Base-by-base conservation (phyloP, 352 stramenopile genomes). In the Globisporangium spiculum region DNA sequence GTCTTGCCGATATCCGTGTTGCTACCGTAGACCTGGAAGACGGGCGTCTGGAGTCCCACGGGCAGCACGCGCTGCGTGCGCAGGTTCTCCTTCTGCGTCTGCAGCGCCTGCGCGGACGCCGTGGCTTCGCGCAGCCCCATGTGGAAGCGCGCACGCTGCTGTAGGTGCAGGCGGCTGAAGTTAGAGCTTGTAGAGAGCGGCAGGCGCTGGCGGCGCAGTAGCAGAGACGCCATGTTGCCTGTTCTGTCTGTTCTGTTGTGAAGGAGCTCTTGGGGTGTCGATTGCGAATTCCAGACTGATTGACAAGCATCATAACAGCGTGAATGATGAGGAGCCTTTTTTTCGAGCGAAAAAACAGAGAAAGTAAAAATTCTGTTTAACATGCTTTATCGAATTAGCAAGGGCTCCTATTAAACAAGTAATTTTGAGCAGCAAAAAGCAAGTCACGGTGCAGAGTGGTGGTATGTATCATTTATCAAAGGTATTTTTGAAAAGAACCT, bases 1-100 rank as follows among this genome's bases (percentile, higher is more conserved):
- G 96, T 99, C 83, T 99, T 99, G 68, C 97, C 97, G 27, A 99
- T 96, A 79, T 99, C 97, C 53, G 97, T 99, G 75, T 99, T 99
- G 72, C 94, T 96, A 62, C 97, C 97, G 75, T 98, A 99, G n/a
- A 99, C 80, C 68, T 95, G 88, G 65, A 95, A 92, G 61, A 93
- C 75, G 9, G 88, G 88, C 65, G 84, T 84, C 30, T 84, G 63
- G n/a, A 94, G 84, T 48, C 72, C 79, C 58, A 89, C 55, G 12
- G 73, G 65, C 14, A 80, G 57, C 41, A 84, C 79, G 38, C 83
- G 81, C 44, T 86, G 70, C 8, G 80, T 88, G 65, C 82, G 84
- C 62, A 91, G 70, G 4, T 80, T 73, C 20, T 78, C 38, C 67
- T 80, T 77, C 63, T 90, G 81, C 63, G 75, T 65, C 22, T 69